Base-by-base conservation (phyloP, 306 rosid species). In the Medicago arabica region DNA sequence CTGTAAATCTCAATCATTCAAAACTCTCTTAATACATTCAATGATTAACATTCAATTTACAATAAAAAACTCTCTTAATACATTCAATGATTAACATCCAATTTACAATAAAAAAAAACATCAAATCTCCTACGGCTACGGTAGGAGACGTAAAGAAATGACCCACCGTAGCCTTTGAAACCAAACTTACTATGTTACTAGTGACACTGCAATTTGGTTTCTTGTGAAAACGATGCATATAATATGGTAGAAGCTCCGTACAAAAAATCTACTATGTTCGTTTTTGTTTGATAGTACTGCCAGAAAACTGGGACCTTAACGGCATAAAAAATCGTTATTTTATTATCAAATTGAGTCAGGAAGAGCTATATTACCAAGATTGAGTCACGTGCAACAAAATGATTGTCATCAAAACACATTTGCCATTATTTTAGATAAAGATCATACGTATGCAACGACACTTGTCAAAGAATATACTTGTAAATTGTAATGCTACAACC, bases 341-440 rank as follows among this genome's bases (percentile, higher is more conserved):
- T 18, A 16, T 16, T 2, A 31, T 50, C 57, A 54, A 68, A 31
- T 69, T 59, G 36, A 41, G 55, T 6, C 50, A 44, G 6, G 11
- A 43, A 11, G 49, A 44, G n/a, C 13, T 46, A 46, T 46, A 14
- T 44, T 46, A 46, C 4, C 2, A 44, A 5, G n/a, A 44, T 44
- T 44, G 14, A 12, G 50, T 55, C 79, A 80, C 79, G 64, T 67
- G 79, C 14, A 67, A 21, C 2, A 57, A 53, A 68, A 59, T n/a
- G 4, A 36, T 23, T 19, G 36, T 19, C 54, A 60, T 6, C 49
- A 57, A 69, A 16, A 60, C 46, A 18, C n/a, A 9, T 16, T 49
- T 50, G 72, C 2, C 6, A 40, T 40, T 28, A 69, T 46, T 46
- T 46, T 46, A 12, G 51, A 46, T 46, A 46, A 15, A 11, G 51